These are phyloP conservation scores for Mesembryanthemum crystallinum DNA, from an alignment of 148 eudicot genomes.

Conservation along the genomic window DNA sequence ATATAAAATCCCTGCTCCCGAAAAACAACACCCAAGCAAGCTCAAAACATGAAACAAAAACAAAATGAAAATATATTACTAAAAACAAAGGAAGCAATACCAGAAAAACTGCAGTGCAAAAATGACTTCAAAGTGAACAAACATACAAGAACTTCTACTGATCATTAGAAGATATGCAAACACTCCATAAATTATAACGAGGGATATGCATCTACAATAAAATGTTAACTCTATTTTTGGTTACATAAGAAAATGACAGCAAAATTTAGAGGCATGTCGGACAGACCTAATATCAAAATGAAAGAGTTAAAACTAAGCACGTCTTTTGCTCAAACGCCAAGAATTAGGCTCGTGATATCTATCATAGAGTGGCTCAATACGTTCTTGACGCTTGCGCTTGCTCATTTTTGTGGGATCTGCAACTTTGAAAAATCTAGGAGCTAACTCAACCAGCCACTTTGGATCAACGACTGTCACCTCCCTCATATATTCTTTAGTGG, in stretches of 20 bases:
- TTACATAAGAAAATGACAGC: not conserved
- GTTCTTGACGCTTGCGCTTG: slow-evolving; percentile 94
- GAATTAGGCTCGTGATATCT: slow-evolving; percentile 95
- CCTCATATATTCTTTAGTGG: slow-evolving; percentile 97
- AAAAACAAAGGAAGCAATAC: not conserved
- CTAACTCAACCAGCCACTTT: slow-evolving; percentile 86
- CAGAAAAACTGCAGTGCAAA: not conserved
- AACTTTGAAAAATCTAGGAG: slow-evolving; percentile 87
- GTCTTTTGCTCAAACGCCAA: slow-evolving; percentile 92
- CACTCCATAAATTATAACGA: not conserved
- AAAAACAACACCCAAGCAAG: not conserved
- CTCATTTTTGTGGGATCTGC: slow-evolving; percentile 91
- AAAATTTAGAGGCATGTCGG: not conserved
- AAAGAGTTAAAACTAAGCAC: slow-evolving; percentile 43
- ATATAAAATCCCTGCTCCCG: not conserved
- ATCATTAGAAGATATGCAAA: not conserved
- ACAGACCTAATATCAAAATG: slow-evolving; percentile 13
- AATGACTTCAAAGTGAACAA: not conserved
- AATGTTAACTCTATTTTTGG: not conserved
- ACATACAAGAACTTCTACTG: not conserved
- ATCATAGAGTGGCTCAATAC: slow-evolving; percentile 91
- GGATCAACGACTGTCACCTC: slow-evolving; percentile 84
- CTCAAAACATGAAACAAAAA: not conserved
- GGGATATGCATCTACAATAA: not conserved
- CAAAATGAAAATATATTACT: not conserved